Evolutionary conservation across 371 early-diverging fungal species (phyloP), one percentile per base, ranked within the genome.

Genomic region (Encephalitozoon cuniculi): DNA sequence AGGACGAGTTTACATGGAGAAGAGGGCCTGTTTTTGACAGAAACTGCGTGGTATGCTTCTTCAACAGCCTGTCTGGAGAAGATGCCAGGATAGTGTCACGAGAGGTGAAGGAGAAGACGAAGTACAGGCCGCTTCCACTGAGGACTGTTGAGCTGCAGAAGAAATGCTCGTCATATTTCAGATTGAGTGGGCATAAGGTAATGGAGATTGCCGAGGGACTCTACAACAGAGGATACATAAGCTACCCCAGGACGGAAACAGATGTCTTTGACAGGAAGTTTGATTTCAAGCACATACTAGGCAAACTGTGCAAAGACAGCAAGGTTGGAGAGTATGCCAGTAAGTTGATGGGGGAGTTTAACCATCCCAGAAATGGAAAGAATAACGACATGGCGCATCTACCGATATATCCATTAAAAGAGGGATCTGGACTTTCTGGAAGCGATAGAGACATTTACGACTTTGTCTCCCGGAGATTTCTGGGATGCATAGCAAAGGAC

Each of bases 171-270:
- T 83, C 87, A 11, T 85, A 78, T 21, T 85, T 95, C 32, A 85
- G 87, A 15, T 88, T 95, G 68, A 84, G 90, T 5, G 90, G 94
- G 5, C 89, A 91, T 68, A 78, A 82, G 67, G 86, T 93, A 26
- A 96, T 97, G 96, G 79, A 78, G 11, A 89, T 92, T 79, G 81
- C 83, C 9, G 86, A 89, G 69, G 91, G 90, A 4, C 88, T 88
- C 30, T 83, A 81, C 93, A 93, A 81, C 79, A 85, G 73, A 67
- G 98, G 98, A 26, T 89, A 91, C 64, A 93, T 99, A 70, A 92
- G 92, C 80, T 99, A 99, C 84, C 99, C 99, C 6, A 89, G 99
- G 79, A 99, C 99, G 6, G 99, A 99, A 84, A 97, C 99, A 1
- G 94, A 97, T 82, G 87, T 90, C 70, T 99, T 93, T 79, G 89